Percentiles rank a stretch among this genome's conserved stretches.
Evolutionary conservation across 352 stramenopile genomes (phyloP).

Genomic region (Globisporangium mamillatum): DNA sequence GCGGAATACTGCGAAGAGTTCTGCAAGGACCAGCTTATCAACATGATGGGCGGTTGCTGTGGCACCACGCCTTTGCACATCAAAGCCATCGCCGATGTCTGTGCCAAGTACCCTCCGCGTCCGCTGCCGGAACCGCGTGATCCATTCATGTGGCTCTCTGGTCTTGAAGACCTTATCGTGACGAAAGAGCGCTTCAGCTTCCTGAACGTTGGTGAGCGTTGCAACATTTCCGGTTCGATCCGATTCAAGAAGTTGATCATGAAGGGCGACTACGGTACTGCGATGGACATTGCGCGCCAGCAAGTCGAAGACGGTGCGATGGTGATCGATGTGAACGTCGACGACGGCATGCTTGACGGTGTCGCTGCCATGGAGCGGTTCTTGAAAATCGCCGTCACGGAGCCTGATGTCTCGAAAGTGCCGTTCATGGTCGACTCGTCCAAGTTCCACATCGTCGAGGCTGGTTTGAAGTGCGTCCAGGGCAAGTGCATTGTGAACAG

Average conservation of each 20-base stretch:
- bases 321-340: conserved; percentile 98
- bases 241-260: conserved; percentile 97
- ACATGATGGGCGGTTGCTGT: conserved; percentile 97
- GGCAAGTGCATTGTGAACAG: conserved; percentile 97
- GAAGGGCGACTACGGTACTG: conserved; percentile 91
- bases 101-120: conserved; percentile 74
- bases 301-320: conserved; percentile 96
- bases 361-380: conserved; percentile 96
- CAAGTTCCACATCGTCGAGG: conserved; percentile 97
- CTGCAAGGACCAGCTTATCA: conserved; percentile 93
- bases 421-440: conserved; percentile 98
- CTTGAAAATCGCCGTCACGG: conserved; percentile 96
- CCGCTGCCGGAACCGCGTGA: conserved; percentile 79
- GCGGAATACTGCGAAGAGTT: conserved; percentile 92
- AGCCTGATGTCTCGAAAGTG: conserved; percentile 94
- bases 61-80: conserved; percentile 95
- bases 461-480: conserved; percentile 97
- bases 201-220: conserved; percentile 96
- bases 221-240: conserved; percentile 95
- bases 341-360: conserved; percentile 96
- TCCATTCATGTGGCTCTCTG: conserved; percentile 96
- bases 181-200: conserved; percentile 94
- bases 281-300: conserved; percentile 96
- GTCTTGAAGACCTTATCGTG: conserved; percentile 93
- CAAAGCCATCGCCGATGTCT: conserved; percentile 84